Base-by-base conservation (phyloP, 768 basidiomycete species). In the Tricholoma flavovirens region DNA sequence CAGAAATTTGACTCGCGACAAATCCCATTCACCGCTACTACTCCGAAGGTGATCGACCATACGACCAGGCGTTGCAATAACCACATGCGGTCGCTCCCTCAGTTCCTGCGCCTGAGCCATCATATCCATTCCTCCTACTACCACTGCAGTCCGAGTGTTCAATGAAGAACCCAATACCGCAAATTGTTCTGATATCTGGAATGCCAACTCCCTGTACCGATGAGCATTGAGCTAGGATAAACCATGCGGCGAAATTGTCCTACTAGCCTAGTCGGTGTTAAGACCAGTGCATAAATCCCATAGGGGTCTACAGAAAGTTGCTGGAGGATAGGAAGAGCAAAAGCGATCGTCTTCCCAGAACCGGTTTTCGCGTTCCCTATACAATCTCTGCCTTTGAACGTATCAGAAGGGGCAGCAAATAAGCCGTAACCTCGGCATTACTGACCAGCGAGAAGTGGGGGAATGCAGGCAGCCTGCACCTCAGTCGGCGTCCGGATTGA, bases 111-210 rank as follows among this genome's bases (percentile, higher is more conserved):
- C 92, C 68, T 99, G 97, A 1, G 84, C 69, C 78, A 97, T 93
- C 87, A 96, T 96, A 64, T 99, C 97, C 93, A 99, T 96, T 5
- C 97, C 97, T 15, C 97, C 97, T 2, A 98, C 94, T 30, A 98
- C 76, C 7, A 98, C 93, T 9, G 88, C 82, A 8, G 93, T 96
- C 29, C 85, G 84, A 49, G 93, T 71, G 64, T 87, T 93, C 56
- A 97, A 72, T 10, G 92, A 77, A 15, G 82, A 77, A 22, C 97
- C 96, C 2, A 99, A 78, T 5, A 94, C 94, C 2, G 86, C 83
- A 68, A 98, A 98, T 68, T 99, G 97, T 60, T 98, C 96, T 1
- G 94, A 83, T 50, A 99, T 93, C 67, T 99, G 97, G 66, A 98
- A 98, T 0, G 97, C 97, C 17, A 99, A 77, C 66, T 99, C 97